Conservation (phyloP, 2,329 filamentous ascomycete species). For the Fusarium sp. region DNA sequence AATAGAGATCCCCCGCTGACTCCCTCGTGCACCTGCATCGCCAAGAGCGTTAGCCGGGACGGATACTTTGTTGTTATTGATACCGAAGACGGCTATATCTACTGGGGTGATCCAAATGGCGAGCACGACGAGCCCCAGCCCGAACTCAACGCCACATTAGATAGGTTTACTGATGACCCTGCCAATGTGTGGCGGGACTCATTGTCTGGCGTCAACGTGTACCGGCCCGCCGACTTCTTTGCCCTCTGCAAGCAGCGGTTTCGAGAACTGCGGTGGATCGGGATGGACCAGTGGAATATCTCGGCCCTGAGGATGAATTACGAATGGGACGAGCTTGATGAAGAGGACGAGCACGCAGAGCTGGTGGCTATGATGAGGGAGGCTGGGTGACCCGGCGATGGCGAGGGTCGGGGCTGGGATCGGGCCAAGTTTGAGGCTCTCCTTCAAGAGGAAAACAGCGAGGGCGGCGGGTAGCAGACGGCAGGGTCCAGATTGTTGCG, state of each 20-base stretch:
- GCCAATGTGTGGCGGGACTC: background rate
- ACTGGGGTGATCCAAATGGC: background rate
- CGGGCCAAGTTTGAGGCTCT: background rate
- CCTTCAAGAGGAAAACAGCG: background rate
- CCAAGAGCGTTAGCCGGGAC: background rate
- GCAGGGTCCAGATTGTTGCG: background rate
- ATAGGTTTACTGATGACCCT: background rate
- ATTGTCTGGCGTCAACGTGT: background rate
- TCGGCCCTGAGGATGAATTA: background rate
- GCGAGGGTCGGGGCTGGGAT: background rate
- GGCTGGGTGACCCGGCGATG: conserved; percentile 1
- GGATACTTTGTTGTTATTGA: background rate
- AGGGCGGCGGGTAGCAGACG: background rate
- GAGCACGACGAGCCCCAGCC: background rate
- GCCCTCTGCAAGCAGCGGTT: conserved; percentile 5
- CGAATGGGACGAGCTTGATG: background rate
- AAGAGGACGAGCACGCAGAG: background rate
- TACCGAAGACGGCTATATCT: background rate
- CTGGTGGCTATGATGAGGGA: background rate
- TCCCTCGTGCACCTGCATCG: background rate
- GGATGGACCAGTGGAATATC: background rate
- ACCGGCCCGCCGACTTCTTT: conserved; percentile 3
- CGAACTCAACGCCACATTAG: background rate
- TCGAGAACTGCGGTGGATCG: background rate
- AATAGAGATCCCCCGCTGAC: background rate